Base-by-base conservation (phyloP, 140 eudicot species). In the Bidens hawaiensis region DNA sequence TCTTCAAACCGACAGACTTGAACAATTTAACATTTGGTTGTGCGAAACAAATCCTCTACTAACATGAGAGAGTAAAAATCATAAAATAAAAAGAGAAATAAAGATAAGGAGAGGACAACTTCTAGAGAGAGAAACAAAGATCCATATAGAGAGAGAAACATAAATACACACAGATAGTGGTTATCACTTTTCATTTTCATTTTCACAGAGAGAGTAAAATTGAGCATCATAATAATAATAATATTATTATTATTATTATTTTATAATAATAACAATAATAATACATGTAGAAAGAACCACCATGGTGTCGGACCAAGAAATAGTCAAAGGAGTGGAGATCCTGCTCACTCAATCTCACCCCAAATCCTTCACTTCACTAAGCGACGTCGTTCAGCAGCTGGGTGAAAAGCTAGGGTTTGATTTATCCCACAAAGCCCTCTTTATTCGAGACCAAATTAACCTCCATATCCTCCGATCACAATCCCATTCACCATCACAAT, bases 271-370 rank as follows among this genome's bases (percentile, higher is more conserved):
- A n/a, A n/a, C 46, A 36, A 30, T 43, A 42, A 40, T 42, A 38
- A 26, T 62, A 45, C 25, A 22, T 40, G 45, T 69, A 60, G 74
- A 50, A 28, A 60, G 69, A 36, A 36, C 43, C 10, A 10, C 68
- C 42, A 85, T 84, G 93, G 83, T 72, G 69, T 74, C 94, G 43
- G 94, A 84, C 83, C 88, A 84, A 61, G 88, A 84, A 50, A 78
- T 84, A 72, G 94, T 85, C 24, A 72, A 72, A 72, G 78, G 67
- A 13, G 78, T 84, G 3, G 88, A 84, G 75, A 75, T 85, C 26
- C 59, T 84, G 16, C 74, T 81, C 63, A 79, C 78, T 67, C 82
- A 84, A 61, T 75, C 94, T 9, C 78, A 81, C 72, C 80, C 76
- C 26, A 72, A 78, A 75, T 64, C 85, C 45, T 66, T 75, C 60